Base-by-base conservation (phyloP, 2,329 filamentous ascomycete genomes). In the Scopulariopsis brevicaulis region DNA sequence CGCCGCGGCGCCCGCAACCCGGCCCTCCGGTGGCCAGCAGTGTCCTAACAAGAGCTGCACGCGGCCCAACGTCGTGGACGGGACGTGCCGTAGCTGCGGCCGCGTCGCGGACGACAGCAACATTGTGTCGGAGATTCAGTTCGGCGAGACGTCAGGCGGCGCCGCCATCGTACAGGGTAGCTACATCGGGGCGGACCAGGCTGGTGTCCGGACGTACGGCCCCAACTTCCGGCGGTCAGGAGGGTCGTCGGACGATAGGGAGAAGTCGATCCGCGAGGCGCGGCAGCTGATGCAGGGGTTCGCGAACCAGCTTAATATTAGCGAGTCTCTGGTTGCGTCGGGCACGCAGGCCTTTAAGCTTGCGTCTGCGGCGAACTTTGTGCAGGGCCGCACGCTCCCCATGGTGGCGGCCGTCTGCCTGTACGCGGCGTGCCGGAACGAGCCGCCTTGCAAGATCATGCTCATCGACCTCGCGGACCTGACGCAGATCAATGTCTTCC, bases 391-490 rank as follows among this genome's bases (percentile, higher is more conserved):
- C 59, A 87, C 87, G 20, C 87, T 91, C 54, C 84, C 87, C 61
- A 90, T 88, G 57, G 92, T 97, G 11, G 88, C 89, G 32, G 90
- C 90, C n/a, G 89, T 95, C 32, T 93, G 89, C 67, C 78, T 99
- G 34, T 99, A 97, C 65, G 87, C 90, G 58, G 90, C 90, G 15
- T 96, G 90, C 67, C 85, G 94, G 61, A 83, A 87, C 57, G 84
- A 89, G 61, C 82, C 83, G 51, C 85, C 86, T 25, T 96, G 94
- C 68, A 88, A 86, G 50, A 80, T 94, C 63, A 92, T 99, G 87
- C 80, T 99, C 51, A 97, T 99, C 69, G 94, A 99, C 69, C 84
- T 99, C 67, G 90, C 94, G 14, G 94, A 99, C 68, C 79, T 93
- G 60, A 75, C 79, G 58, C 81, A 82, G 74, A 83, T 94, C 68